phyloP scores from a whole-genome alignment of 2,329 filamentous ascomycete species.

The Emericellopsis cladophorae region DNA sequence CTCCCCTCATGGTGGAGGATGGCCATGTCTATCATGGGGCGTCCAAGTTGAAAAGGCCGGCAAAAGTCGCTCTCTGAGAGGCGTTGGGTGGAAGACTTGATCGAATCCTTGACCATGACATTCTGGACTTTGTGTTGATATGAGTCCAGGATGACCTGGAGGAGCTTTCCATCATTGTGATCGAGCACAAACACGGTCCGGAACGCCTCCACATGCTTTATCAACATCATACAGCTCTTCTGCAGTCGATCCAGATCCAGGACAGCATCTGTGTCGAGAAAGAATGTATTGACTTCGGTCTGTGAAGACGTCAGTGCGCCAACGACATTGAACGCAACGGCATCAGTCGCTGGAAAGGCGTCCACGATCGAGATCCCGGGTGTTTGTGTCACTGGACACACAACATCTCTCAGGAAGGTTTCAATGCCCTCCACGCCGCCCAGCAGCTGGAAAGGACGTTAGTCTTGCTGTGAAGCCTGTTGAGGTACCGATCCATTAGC shows the following conservation, averaged over 20 bases:
- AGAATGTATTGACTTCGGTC: slow-evolving; percentile 3
- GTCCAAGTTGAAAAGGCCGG: slow-evolving; percentile 1
- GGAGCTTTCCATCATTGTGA: slow-evolving; percentile 1
- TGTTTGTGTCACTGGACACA: slow-evolving; percentile 2
- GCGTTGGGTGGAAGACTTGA: slow-evolving; percentile 2
- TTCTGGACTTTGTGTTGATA: slow-evolving; percentile 2
- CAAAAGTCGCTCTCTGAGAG: slow-evolving; percentile 1
- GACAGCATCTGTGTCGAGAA: slow-evolving; percentile 2
- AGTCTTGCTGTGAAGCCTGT: background rate
- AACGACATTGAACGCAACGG: slow-evolving; percentile 3
- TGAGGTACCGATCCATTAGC: background rate
- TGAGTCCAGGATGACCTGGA: slow-evolving; percentile 2
- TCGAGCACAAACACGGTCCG: slow-evolving; percentile 2
- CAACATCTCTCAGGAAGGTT: slow-evolving; percentile 1
- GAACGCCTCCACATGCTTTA: slow-evolving; percentile 3
- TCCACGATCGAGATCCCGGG: slow-evolving; percentile 2
- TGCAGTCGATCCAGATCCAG: slow-evolving; percentile 2
- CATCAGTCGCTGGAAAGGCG: slow-evolving; percentile 3
- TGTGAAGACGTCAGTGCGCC: slow-evolving; percentile 2
- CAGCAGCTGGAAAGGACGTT: slow-evolving; percentile 3
- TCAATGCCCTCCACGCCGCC: slow-evolving; percentile 1
- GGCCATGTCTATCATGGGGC: slow-evolving; percentile 1
- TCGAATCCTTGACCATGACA: background rate
- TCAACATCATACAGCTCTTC: slow-evolving; percentile 1
- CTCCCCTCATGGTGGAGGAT: slow-evolving; percentile 2